Evolutionary conservation across 2,329 filamentous ascomycete species (phyloP), one percentile per base, ranked within the genome.

Genomic region (Gyromitra esculenta): DNA sequence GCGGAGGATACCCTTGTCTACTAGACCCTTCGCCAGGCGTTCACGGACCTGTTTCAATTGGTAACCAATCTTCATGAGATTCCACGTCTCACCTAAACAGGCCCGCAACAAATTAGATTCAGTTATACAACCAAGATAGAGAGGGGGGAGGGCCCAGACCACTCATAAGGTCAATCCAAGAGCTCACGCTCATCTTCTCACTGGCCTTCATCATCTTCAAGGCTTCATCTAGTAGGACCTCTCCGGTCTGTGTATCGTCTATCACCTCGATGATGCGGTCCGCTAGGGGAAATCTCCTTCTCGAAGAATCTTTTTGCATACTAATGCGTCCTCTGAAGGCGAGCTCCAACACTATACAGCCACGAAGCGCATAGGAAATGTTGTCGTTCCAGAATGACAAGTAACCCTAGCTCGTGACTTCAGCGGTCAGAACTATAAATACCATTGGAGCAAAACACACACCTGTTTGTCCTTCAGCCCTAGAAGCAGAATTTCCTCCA

Each of bases 361-460:
- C 96, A 84, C 96, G 91, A 78, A 99, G 88, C 80, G 96, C 96
- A 84, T 99, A 99, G 77, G 94, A 97, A 82, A 99, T 99, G 86
- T 99, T 99, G 85, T 99, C 96, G 85, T 99, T 99, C 96, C 96
- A 99, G 85, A 99, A 99, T 39, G 95, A 98, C 79, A 99, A 90
- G 83, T 99, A 98, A 80, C 96, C 96, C 94, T 97, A 60, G 18
- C 31, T 48, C 65, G 39, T 31, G 13, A 83, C 64, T 72, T 74
- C 48, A 71, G 66, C 43, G 50, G 60, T 73, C 39, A 45, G 68
- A 77, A 70, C 48, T 48, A 50, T 43, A 75, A 45, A 73, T 52
- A 64, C 8, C 13, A 52, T 4, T 41, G 41, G 8, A 64, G n/a
- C 9, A 25, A 50, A 31, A 69, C 57, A 82, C 87, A 83, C 86